These are phyloP conservation scores for Metschnikowia dekortorum DNA, from an alignment of 805 yeast species.

Conservation along the genomic window DNA sequence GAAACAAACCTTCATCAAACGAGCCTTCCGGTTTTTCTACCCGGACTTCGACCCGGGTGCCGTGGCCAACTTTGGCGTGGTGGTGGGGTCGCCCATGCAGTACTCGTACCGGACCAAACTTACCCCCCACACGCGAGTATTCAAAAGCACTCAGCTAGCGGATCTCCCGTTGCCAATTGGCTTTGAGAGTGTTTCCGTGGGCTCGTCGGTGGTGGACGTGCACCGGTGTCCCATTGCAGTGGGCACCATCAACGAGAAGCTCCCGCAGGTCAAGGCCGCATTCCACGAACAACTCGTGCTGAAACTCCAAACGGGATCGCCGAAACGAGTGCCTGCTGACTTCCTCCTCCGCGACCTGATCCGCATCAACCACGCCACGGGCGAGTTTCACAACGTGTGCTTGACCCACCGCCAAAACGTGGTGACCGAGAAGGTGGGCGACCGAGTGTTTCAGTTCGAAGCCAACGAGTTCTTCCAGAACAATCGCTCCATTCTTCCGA, in stretches of 20 bases:
- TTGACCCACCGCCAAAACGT: slow-evolving; percentile 23
- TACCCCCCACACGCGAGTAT: slow-evolving; percentile 34
- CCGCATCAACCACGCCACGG: slow-evolving; percentile 26
- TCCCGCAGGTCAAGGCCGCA: slow-evolving; percentile 15
- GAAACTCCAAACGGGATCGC: slow-evolving; percentile 4
- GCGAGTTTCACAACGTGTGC: slow-evolving; percentile 24
- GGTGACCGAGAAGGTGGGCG: slow-evolving; percentile 34
- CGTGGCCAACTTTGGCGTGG: slow-evolving; percentile 20
- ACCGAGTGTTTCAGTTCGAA: slow-evolving; percentile 34
- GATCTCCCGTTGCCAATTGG: slow-evolving; percentile 26
- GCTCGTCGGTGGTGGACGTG: slow-evolving; percentile 27
- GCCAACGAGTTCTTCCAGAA: slow-evolving; percentile 45
- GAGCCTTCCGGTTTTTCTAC: slow-evolving; percentile 33
- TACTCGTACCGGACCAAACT: slow-evolving; percentile 37
- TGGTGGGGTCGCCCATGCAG: slow-evolving; percentile 34
- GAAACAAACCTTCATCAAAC: slow-evolving; percentile 27
- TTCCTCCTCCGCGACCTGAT: slow-evolving; percentile 33
- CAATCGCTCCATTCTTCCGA: slow-evolving; percentile 34
- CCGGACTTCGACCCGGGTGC: slow-evolving; percentile 18
- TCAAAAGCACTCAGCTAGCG: slow-evolving; percentile 7
- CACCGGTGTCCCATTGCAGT: slow-evolving; percentile 37
- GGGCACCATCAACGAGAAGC: slow-evolving; percentile 23
- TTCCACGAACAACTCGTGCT: slow-evolving; percentile 7
- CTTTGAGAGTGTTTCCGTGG: slow-evolving; percentile 23
- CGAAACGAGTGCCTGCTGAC: slow-evolving; percentile 11